Conservation (phyloP, 345 rosid species). For the Hirschfeldia incana region DNA sequence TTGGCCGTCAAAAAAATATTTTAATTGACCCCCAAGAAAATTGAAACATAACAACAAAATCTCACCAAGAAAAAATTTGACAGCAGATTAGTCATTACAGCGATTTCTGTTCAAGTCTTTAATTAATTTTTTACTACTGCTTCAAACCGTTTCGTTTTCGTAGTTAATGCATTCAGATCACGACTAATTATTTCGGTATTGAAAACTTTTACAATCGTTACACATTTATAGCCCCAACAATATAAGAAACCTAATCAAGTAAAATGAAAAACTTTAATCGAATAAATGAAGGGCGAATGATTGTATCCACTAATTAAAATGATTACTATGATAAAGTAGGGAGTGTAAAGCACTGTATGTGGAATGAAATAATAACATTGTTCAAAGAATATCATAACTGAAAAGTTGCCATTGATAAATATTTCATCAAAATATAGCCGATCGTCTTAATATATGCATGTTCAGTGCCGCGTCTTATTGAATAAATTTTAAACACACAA, state of each 20-base stretch:
- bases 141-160: background rate
- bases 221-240: background rate
- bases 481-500: background rate
- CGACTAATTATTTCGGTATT: background rate
- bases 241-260: background rate
- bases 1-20: too few species aligned
- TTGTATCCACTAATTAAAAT: slow-evolving; percentile 21
- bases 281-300: slow-evolving; percentile 25
- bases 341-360: slow-evolving; percentile 16
- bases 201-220: background rate
- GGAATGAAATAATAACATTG: slow-evolving; percentile 24
- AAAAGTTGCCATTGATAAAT: slow-evolving; percentile 1
- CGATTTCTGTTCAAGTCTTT: slow-evolving; percentile 12
- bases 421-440: slow-evolving; percentile 20
- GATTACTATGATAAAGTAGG: background rate
- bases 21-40: too few species aligned
- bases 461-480: background rate
- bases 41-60: too few species aligned
- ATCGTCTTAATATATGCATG: slow-evolving; percentile 11
- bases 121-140: background rate
- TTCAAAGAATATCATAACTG: slow-evolving; percentile 33
- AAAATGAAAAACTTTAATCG: background rate
- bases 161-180: background rate
- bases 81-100: background rate
- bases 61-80: too few species aligned